Base-by-base conservation (phyloP, 2,329 filamentous ascomycete genomes). In the Fusarium albidum region DNA sequence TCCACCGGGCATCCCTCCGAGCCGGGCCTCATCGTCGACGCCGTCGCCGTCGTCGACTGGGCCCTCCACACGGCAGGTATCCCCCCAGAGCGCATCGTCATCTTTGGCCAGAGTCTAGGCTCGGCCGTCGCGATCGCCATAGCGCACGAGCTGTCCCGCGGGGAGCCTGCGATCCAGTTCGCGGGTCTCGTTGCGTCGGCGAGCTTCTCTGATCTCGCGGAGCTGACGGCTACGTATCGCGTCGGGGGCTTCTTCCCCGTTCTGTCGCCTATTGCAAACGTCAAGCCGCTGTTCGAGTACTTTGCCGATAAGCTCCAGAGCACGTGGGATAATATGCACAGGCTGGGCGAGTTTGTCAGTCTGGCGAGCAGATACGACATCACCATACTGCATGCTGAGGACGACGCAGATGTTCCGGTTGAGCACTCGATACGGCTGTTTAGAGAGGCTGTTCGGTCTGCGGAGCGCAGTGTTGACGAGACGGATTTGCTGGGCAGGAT, bases 81-180 rank as follows among this genome's bases (percentile, higher is more conserved):
- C 4, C 79, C 82, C 1, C 73, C 82, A 1, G 75, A 77, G 3
- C 77, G 80, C 0, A 87, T 85, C 32, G 74, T 84, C n/a, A 67
- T 87, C 17, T 87, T 83, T 52, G 79, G 75, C 1, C 84, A 88
- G 60, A 85, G 81, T 0, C 71, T 88, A 27, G 84, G 85, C 5
- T 84, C 84, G 2, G 68, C 49, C 14, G 63, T 65, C 5, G 55
- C 58, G 15, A 60, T 64, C 18, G 51, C 58, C 11, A 46, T 83
- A 1, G 71, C 75, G 2, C 74, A 77, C 50, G 47, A 65, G 28
- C 29, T 64, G 5, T 54, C 61, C 0, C 34, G 50, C 6, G 52
- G 21, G 10, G 7, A 57, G 9, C 37, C 54, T 0, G 31, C 56
- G 0, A 25, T 60, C 9, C 50, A 58, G 6, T 82, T 83, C 43